These are phyloP conservation scores for Aquilaria agallochum DNA, from an alignment of 441 rosid species.

Conservation along the genomic window DNA sequence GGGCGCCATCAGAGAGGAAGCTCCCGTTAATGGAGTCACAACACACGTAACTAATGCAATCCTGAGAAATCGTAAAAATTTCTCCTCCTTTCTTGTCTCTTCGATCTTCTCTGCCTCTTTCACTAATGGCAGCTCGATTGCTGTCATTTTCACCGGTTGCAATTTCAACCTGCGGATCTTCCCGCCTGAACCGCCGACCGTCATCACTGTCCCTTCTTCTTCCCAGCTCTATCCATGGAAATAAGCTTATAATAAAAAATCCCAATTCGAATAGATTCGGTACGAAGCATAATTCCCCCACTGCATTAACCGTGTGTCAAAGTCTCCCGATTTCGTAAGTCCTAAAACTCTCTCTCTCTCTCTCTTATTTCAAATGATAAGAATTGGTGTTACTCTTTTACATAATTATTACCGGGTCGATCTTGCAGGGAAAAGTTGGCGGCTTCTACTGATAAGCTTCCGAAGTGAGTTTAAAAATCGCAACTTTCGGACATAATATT, in stretches of 20 bases:
- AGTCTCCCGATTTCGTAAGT: conserved; percentile 63
- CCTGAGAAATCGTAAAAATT: neutral
- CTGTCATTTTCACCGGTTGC: conserved; percentile 43
- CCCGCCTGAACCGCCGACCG: conserved; percentile 10
- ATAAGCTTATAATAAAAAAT: conserved; percentile 30
- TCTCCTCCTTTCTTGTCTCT: neutral
- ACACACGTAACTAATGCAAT: no score
- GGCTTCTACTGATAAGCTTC: conserved; percentile 41
- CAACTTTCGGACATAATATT: neutral
- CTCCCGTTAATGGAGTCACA: no score
- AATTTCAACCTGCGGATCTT: conserved; percentile 25
- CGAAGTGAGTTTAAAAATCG: conserved; percentile 47
- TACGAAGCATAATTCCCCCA: conserved; percentile 26
- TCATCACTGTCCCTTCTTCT: conserved; percentile 20
- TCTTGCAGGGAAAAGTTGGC: conserved; percentile 49
- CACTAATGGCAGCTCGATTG: conserved; percentile 51
- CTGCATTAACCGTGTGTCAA: conserved; percentile 36
- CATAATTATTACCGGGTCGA: conserved; percentile 1
- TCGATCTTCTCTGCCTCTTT: neutral
- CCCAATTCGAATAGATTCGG: conserved; percentile 25
- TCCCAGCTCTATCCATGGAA: conserved; percentile 33
- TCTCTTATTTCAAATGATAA: neutral
- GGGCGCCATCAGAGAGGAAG: no score
- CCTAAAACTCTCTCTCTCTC: conserved; percentile 4
- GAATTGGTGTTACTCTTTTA: neutral